These are phyloP conservation scores for Umbelopsis isabellina DNA, from an alignment of 192 early-diverging fungal genomes.

Conservation along the genomic window DNA sequence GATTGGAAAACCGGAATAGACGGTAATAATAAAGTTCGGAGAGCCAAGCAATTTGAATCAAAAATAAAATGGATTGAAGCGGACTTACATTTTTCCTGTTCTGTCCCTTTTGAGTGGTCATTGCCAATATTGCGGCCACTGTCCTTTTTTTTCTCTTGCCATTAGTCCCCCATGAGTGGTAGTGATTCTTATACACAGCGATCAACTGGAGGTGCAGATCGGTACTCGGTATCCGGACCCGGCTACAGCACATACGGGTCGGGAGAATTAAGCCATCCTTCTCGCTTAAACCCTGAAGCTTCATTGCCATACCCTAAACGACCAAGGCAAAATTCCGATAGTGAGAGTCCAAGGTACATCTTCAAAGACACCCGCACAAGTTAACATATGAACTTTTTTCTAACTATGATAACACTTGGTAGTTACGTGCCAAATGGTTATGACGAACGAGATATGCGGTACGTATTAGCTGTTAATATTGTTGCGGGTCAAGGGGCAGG, in stretches of 20 bases:
- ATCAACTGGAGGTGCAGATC: neutral
- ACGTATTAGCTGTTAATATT: neutral
- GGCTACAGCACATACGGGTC: too few species aligned
- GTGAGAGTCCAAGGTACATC: slow-evolving; percentile 8
- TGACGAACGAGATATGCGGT: slow-evolving; percentile 33
- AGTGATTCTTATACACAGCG: neutral
- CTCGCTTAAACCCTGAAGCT: neutral
- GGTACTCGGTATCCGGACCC: neutral
- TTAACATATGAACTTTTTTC: too few species aligned
- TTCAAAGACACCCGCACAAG: neutral
- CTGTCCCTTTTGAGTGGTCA: too few species aligned
- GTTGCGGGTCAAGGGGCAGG: neutral
- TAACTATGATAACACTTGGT: slow-evolving; percentile 55
- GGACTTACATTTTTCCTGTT: neutral
- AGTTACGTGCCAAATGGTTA: slow-evolving; percentile 34
- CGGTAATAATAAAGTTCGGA: neutral
- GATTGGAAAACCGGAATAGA: slow-evolving; percentile 40
- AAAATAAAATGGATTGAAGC: too few species aligned
- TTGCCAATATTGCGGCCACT: neutral
- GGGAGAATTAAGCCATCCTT: neutral
- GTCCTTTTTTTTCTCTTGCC: neutral
- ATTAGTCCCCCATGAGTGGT: neutral
- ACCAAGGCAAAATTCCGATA: neutral
- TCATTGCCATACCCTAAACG: slow-evolving; percentile 15
- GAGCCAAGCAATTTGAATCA: neutral